Evolutionary conservation across 1,284 basidiomycete species (phyloP), one percentile per base, ranked within the genome.

Genomic region (Heterobasidion annosum): DNA sequence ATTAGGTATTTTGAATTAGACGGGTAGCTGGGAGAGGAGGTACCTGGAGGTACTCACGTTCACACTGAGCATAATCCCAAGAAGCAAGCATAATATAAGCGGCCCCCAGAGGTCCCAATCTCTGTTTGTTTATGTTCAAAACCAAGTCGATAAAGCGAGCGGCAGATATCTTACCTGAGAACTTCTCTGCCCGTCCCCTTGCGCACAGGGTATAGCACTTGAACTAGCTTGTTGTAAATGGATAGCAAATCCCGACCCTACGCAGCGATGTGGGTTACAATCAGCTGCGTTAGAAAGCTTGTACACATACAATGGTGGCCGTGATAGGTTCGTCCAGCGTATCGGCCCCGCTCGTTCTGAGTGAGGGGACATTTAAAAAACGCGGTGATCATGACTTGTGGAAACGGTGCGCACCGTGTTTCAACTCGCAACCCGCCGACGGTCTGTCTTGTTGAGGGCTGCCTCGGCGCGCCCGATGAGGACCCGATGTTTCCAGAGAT

Each of bases 71-170:
- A 96, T 85, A 51, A 94, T 89, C 45, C 88, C 91, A 12, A 97
- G 76, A 18, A 82, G 72, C 55, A 97, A 76, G 64, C 91, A 95
- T 53, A 97, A 79, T 42, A 96, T 78, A 7, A 97, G 76, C 9
- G 93, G 94, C 1, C 93, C 94, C 94, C 93, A 98, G 40, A 98
- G 76, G 69, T 98, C 93, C 94, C 94, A 98, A 64, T 97, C 94
- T 59, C 91, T 91, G 62, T 8, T 32, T 13, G 35, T 18, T 32
- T 16, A n/a, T 53, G 53, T 56, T 40, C 50, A 16, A 34, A 1
- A 34, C 32, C 25, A n/a, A 25, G 19, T 44, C 13, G 32, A 13
- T 16, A 15, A 25, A 15, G 25, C 4, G 8, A 15, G 8, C 7
- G 15, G 32, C 34, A 61, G 32, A 59, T 57, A 57, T 19, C 51